These are phyloP conservation scores for Xylariaceae sp. DNA, from an alignment of 2,329 filamentous ascomycete species.

Conservation along the genomic window DNA sequence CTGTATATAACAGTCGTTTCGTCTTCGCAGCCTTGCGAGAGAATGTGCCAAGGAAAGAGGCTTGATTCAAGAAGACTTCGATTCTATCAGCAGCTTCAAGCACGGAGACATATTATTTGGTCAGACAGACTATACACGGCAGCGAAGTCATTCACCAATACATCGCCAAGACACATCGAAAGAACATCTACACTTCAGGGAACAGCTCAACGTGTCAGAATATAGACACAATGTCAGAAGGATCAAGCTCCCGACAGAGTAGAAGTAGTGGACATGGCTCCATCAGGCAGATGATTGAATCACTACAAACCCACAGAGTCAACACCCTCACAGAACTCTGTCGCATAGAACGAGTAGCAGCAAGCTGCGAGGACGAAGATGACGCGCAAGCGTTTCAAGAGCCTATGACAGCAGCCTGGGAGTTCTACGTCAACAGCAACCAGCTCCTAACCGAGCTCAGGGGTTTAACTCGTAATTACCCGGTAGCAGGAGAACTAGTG, in stretches of 20 bases:
- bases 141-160: no score
- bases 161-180: no score
- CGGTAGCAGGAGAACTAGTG: constrained; percentile 62
- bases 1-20: no score
- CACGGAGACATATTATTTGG: no score
- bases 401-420: constrained; percentile 69
- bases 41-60: no score
- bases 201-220: no score
- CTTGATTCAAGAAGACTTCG: not conserved
- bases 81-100: not conserved
- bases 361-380: constrained; percentile 52
- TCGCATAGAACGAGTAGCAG: constrained; percentile 64
- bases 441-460: constrained; percentile 68
- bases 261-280: constrained; percentile 23
- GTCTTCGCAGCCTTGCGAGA: no score
- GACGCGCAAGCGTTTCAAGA: constrained; percentile 55
- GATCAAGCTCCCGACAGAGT: no score
- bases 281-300: constrained; percentile 54
- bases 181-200: no score
- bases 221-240: no score
- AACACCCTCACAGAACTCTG: constrained; percentile 71
- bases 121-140: no score
- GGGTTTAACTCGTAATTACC: constrained; percentile 62
- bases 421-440: constrained; percentile 67
- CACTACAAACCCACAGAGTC: constrained; percentile 62